These are phyloP conservation scores for Lactarius hengduanensis DNA, from an alignment of 768 basidiomycete species.

Conservation along the genomic window DNA sequence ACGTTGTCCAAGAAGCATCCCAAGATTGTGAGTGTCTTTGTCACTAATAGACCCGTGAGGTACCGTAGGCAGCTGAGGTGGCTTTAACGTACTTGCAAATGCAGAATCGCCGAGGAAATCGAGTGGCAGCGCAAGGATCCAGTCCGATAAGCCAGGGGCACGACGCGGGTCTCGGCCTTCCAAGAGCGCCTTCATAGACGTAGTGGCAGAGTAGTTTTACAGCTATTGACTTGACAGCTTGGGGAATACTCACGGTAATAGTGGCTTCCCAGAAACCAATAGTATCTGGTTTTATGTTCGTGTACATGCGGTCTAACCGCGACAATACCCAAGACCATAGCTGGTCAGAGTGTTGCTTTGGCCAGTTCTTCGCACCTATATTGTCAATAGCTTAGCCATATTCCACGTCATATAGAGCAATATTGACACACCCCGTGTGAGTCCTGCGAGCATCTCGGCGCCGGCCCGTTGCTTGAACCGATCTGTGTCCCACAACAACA, in stretches of 20 bases:
- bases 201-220: background rate
- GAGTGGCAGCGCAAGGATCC: slow-evolving; percentile 70
- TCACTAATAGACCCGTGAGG: slow-evolving; percentile 49
- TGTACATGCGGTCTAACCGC: slow-evolving; percentile 61
- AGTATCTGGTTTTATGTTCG: slow-evolving; percentile 84
- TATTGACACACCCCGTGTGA: slow-evolving; percentile 61
- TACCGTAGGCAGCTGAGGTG: slow-evolving; percentile 16
- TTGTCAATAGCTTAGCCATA: slow-evolving; percentile 18
- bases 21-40: slow-evolving; percentile 67
- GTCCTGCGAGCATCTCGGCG: slow-evolving; percentile 68
- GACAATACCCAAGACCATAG: slow-evolving; percentile 74
- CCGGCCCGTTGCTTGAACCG: slow-evolving; percentile 86
- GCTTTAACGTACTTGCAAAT: slow-evolving; percentile 64
- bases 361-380: slow-evolving; percentile 85
- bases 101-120: slow-evolving; percentile 86
- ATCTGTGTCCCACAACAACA: slow-evolving; percentile 60
- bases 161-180: slow-evolving; percentile 79
- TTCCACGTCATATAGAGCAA: background rate
- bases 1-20: slow-evolving; percentile 64
- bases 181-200: slow-evolving; percentile 39
- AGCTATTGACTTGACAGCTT: slow-evolving; percentile 2
- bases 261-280: slow-evolving; percentile 70
- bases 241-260: slow-evolving; percentile 47
- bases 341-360: slow-evolving; percentile 45
- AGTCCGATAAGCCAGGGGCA: slow-evolving; percentile 66